phyloP scores from a whole-genome alignment of 768 basidiomycete species.

The Serendipita sp. region DNA sequence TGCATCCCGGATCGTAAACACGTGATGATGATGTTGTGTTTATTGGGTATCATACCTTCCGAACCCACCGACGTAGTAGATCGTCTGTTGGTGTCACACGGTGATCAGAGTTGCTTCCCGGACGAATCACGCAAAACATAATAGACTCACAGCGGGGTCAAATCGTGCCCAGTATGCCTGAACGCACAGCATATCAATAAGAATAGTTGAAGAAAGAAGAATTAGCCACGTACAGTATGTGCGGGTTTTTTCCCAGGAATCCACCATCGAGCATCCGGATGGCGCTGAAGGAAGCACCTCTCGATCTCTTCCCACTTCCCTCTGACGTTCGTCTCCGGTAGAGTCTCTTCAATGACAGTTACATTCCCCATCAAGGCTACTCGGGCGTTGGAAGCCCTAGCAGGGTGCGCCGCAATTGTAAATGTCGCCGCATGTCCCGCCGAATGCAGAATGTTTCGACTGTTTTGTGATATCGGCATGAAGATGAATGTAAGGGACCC shows the following conservation, averaged over 20 bases:
- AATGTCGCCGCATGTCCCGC: slow-evolving; percentile 29
- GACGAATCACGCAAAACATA: background rate
- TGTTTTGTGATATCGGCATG: slow-evolving; percentile 39
- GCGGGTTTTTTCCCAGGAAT: slow-evolving; percentile 31
- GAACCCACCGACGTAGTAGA: slow-evolving; percentile 42
- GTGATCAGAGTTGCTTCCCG: background rate
- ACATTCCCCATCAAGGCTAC: slow-evolving; percentile 36
- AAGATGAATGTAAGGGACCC: slow-evolving; percentile 39
- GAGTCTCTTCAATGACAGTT: slow-evolving; percentile 26
- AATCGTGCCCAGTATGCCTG: slow-evolving; percentile 42
- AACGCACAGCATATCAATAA: background rate
- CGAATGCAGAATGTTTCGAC: slow-evolving; percentile 32
- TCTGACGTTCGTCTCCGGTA: slow-evolving; percentile 10
- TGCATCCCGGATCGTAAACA: slow-evolving; percentile 11
- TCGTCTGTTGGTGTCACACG: slow-evolving; percentile 20
- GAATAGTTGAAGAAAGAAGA: background rate
- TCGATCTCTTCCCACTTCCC: slow-evolving; percentile 22
- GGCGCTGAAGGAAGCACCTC: slow-evolving; percentile 27
- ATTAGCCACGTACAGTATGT: slow-evolving; percentile 25
- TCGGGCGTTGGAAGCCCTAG: slow-evolving; percentile 30
- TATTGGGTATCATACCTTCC: slow-evolving; percentile 24
- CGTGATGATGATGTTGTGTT: background rate
- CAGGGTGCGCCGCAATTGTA: slow-evolving; percentile 25
- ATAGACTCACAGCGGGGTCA: slow-evolving; percentile 32
- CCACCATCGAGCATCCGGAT: slow-evolving; percentile 39